phyloP scores from a whole-genome alignment of 1,284 basidiomycete genomes.

The Phylloboletellus chloephorus region DNA sequence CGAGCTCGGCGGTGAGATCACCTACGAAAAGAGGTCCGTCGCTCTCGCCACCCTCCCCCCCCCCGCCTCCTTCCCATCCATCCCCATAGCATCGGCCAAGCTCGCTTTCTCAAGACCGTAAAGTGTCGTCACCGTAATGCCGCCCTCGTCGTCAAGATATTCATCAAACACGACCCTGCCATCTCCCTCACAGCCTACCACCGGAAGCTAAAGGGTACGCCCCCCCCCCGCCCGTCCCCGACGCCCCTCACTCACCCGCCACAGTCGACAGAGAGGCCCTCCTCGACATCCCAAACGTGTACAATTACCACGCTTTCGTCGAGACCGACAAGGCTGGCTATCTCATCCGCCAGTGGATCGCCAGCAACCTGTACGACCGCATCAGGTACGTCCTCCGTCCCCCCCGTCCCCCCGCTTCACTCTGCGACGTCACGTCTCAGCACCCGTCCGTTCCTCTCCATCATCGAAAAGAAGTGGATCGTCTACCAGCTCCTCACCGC shows the following conservation, averaged over 20 bases:
- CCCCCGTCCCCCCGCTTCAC: not conserved
- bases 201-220: conserved; percentile 58
- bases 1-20: conserved; percentile 79
- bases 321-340: conserved; percentile 98
- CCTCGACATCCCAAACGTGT: conserved; percentile 81
- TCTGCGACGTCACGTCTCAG: conserved; percentile 46
- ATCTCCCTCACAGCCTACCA: conserved; percentile 60
- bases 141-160: conserved; percentile 73
- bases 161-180: conserved; percentile 70
- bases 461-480: conserved; percentile 98
- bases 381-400: conserved; percentile 71
- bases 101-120: conserved; percentile 93
- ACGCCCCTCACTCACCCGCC: conserved; percentile 1
- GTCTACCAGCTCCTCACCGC: conserved; percentile 89
- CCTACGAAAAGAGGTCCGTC: conserved; percentile 84
- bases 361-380: conserved; percentile 93
- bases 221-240: accelerated
- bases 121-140: conserved; percentile 70
- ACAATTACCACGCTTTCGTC: conserved; percentile 85
- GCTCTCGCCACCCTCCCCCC: not conserved
- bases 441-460: conserved; percentile 89
- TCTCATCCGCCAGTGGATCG: conserved; percentile 91
- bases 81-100: conserved; percentile 70
- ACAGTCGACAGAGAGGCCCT: conserved; percentile 82
- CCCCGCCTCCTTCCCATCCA: not conserved